Percentiles rank a stretch among this genome's conserved stretches.
phyloP scores from a whole-genome alignment of 2,329 filamentous ascomycete species.

The Thermothelomyces thermophilus region DNA sequence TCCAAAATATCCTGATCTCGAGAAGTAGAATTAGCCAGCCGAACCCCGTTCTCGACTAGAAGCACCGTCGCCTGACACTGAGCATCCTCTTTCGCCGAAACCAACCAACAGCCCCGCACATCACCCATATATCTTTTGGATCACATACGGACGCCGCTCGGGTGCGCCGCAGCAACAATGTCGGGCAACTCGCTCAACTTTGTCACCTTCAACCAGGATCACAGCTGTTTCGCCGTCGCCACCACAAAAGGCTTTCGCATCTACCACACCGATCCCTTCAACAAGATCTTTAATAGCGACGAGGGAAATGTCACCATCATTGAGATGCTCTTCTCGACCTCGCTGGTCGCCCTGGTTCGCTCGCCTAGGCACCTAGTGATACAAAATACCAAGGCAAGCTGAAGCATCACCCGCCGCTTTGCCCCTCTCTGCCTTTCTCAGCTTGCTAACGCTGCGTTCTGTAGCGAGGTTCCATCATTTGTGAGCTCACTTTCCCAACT shows the following conservation, averaged over 20 bases:
- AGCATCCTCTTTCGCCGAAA: background rate
- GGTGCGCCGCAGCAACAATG: constrained; percentile 17
- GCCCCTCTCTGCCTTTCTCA: background rate
- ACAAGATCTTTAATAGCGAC: constrained; percentile 88
- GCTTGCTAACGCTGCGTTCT: constrained; percentile 1
- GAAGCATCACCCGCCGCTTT: background rate
- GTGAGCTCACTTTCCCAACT: constrained; percentile 97
- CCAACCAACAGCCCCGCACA: background rate
- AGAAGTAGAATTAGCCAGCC: background rate
- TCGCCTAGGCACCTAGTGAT: constrained; percentile 91
- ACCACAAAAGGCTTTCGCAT: constrained; percentile 93
- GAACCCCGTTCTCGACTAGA: background rate
- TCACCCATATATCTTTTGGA: background rate
- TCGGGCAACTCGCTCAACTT: constrained; percentile 70
- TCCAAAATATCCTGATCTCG: no score
- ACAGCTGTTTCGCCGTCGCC: constrained; percentile 91
- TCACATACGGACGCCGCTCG: background rate
- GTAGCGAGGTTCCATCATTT: constrained; percentile 73
- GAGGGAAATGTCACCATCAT: constrained; percentile 93
- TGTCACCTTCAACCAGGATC: constrained; percentile 98
- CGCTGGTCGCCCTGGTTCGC: constrained; percentile 85
- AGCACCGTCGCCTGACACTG: no score
- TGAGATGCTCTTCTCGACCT: constrained; percentile 98
- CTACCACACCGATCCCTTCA: constrained; percentile 94
- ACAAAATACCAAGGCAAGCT: constrained; percentile 84